Evolutionary conservation across 306 rosid species (phyloP).

Genomic region (Aeschynomene evenia): DNA sequence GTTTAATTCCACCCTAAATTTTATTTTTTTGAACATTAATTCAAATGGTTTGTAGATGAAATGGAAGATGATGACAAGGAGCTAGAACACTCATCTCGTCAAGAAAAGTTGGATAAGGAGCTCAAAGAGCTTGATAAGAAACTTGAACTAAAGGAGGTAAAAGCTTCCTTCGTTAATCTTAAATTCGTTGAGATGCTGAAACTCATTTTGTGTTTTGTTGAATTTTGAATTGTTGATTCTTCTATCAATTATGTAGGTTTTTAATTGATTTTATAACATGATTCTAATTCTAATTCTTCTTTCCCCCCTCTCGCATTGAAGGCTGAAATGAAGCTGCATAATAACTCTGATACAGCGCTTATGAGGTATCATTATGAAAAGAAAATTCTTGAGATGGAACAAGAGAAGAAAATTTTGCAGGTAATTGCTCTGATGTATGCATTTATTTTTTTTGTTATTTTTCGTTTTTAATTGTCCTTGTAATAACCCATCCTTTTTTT

Average conservation of each 20-base stretch:
- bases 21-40: background rate
- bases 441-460: background rate
- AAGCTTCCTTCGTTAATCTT: background rate
- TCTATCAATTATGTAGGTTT: constrained; percentile 7
- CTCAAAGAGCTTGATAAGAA: constrained; percentile 84
- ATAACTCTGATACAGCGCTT: constrained; percentile 54
- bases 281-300: constrained; percentile 10
- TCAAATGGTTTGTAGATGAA: constrained; percentile 47
- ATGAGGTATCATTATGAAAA: constrained; percentile 88
- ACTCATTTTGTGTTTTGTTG: background rate
- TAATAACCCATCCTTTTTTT: background rate
- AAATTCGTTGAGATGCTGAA: constrained; percentile 1
- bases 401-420: constrained; percentile 87
- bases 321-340: constrained; percentile 94
- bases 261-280: background rate
- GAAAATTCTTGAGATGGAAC: constrained; percentile 62
- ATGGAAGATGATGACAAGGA: constrained; percentile 76
- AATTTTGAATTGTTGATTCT: background rate
- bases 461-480: constrained; percentile 1
- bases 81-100: constrained; percentile 83
- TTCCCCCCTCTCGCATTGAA: constrained; percentile 40
- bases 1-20: constrained; percentile 6
- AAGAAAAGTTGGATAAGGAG: constrained; percentile 80
- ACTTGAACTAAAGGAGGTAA: constrained; percentile 96
- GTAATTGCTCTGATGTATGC: constrained; percentile 41